Base-by-base conservation (phyloP, 257 asterid species). In the Nicotiana attenuata region DNA sequence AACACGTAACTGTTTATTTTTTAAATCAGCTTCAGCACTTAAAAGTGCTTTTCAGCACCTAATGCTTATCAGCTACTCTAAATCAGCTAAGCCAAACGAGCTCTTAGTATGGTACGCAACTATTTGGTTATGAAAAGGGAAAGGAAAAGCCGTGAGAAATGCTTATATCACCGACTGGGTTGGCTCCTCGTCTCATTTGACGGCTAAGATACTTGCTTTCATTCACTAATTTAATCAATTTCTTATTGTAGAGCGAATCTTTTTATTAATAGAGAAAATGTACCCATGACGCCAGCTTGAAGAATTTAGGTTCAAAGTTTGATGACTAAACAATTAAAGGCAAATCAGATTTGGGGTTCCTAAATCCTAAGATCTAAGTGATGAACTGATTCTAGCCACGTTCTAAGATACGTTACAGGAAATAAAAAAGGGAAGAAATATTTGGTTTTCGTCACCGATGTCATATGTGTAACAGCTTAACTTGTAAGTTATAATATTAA, bases 241-340 rank as follows among this genome's bases (percentile, higher is more conserved):
- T 73, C 22, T 71, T 71, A 16, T 71, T 38, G 0, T 68, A 33
- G 5, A 2, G 31, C 13, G 20, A 14, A 45, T 15, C 8, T 14
- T 2, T 1, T 71, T 22, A 11, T 13, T 26, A 11, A 45, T 3
- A 52, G 13, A 52, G 3, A 41, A 22, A 47, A 69, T 47, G 61
- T 47, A 47, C 47, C 47, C 61, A 73, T 73, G 79, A 73, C 5
- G 79, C 61, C 41, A 47, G 79, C 41, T 73, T 73, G 79, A 60
- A 14, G 41, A 47, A 14, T 73, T 47, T 24, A 73, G 79, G n/a
- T 73, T 73, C 24, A 47, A 47, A 24, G 41, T 47, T 73, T 73
- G 33, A 15, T 73, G 38, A 10, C 38, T 26, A n/a, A 52, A 57
- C 11, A 9, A 20, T 22, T 22, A 13, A 22, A 45, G 41, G 15